Evolutionary conservation across 164 flowering plant genomes (phyloP).

Genomic region (Tetracentron sinense): DNA sequence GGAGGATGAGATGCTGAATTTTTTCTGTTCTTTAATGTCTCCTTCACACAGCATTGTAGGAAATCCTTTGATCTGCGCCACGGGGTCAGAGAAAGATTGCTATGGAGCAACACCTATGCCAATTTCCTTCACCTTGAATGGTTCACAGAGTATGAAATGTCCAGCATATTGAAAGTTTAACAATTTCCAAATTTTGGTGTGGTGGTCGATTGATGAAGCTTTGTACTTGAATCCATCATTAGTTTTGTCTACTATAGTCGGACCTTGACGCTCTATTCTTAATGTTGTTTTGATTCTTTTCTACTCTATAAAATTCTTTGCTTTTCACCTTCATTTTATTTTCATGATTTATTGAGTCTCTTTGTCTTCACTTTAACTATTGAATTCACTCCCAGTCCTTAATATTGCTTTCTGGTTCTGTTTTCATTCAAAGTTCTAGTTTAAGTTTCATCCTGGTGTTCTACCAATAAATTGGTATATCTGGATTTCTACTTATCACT

Average conservation of each 20-base stretch:
- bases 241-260: background rate
- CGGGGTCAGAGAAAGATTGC: slow-evolving; percentile 79
- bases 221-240: background rate
- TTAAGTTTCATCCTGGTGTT: background rate
- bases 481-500: background rate
- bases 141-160: slow-evolving; percentile 48
- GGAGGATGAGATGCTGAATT: slow-evolving; percentile 1
- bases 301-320: background rate
- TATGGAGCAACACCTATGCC: slow-evolving; percentile 66
- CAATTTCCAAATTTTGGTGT: background rate
- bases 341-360: background rate
- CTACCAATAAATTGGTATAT: background rate
- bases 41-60: slow-evolving; percentile 69
- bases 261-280: background rate
- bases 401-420: background rate
- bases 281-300: background rate
- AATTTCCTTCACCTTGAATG: slow-evolving; percentile 56
- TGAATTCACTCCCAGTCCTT: background rate
- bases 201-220: background rate
- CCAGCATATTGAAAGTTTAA: background rate
- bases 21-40: background rate
- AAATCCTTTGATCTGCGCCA: slow-evolving; percentile 81
- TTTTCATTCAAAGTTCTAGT: background rate
- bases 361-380: background rate
- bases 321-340: background rate